These are phyloP conservation scores for Ampelomyces quisqualis DNA, from an alignment of 2,329 filamentous ascomycete genomes.

Conservation along the genomic window DNA sequence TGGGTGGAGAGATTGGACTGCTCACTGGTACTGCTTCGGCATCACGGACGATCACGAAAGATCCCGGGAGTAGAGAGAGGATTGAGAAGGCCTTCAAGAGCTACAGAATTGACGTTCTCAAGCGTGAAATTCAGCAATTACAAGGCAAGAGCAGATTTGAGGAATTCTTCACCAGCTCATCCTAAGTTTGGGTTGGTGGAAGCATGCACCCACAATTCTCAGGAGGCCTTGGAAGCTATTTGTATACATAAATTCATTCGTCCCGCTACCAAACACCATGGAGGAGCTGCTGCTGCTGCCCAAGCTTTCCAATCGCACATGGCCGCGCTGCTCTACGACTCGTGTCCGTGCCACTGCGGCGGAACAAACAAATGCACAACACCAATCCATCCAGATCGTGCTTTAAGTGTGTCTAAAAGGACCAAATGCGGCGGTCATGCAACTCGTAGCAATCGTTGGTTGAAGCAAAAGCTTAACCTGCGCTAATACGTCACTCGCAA, in stretches of 20 bases:
- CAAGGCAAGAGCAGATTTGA: conserved; percentile 47
- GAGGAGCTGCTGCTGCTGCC: too few relatives aligned
- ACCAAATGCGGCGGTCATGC: conserved; percentile 7
- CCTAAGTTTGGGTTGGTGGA: neutral
- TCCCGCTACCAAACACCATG: too few relatives aligned
- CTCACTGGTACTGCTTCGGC: conserved; percentile 59
- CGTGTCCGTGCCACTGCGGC: neutral
- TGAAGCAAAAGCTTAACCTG: conserved; percentile 8
- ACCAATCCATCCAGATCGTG: conserved; percentile 5
- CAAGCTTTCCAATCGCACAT: too few relatives aligned
- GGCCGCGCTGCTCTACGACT: neutral
- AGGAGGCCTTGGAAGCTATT: too few relatives aligned
- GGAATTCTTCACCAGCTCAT: conserved; percentile 27
- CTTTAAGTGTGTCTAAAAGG: conserved; percentile 10
- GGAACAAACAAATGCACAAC: neutral
- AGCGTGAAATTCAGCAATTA: conserved; percentile 58
- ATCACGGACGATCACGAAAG: conserved; percentile 53
- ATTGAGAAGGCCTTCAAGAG: conserved; percentile 64
- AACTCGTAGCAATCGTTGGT: conserved; percentile 18
- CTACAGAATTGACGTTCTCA: conserved; percentile 64
- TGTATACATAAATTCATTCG: too few relatives aligned
- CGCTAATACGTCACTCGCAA: conserved; percentile 22
- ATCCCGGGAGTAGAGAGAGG: conserved; percentile 56
- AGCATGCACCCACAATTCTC: too few relatives aligned
- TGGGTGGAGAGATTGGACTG: conserved; percentile 65